Base-by-base conservation (phyloP, 2,329 filamentous ascomycete genomes). In the Mycosphaerella arachidis region DNA sequence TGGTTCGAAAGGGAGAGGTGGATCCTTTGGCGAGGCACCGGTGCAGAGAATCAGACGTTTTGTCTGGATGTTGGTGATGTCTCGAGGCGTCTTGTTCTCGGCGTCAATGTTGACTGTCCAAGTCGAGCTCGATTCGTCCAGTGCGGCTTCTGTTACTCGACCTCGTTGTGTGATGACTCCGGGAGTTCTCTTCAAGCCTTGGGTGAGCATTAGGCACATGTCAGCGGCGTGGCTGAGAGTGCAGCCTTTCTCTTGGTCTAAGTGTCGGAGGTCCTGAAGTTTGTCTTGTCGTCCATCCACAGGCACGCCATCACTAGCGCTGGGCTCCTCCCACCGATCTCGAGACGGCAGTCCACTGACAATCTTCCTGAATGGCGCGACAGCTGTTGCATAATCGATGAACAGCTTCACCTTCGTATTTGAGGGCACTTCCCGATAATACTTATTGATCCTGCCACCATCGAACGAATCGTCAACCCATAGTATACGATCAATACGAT, bases 401-500 rank as follows among this genome's bases (percentile, higher is more conserved):
- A 87, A 87, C 24, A 84, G 75, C 48, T 79, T 78, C 46, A 84
- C 84, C 68, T 84, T 86, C 59, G 85, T 87, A 69, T 87, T 87
- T 66, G 79, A 82, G 63, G 84, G 84, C 20, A 87, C 85, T 68
- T 86, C 84, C 52, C 84, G 78, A 68, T 87, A 87, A 67, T 76
- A 77, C 60, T 76, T 75, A 64, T 74, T 74, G 48, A 75, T 66
- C 50, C 73, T 63, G 12, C 73, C 73, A 9, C 70, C 84, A 27
- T 80, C 73, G 66, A 87, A 86, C 2, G 71, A 68, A 35, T 82
- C 78, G 67, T 87, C 85, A 45, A 86, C 75, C 85, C 85, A 87
- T 55, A 83, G 71, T 53, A 87, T 78, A 13, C 78, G 79, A 8
- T 75, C 72, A 7, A 79, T 73, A 51, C 79, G 77, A 33, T 79